These are phyloP conservation scores for Boletellus ananas DNA, from an alignment of 768 basidiomycete genomes.

Conservation along the genomic window DNA sequence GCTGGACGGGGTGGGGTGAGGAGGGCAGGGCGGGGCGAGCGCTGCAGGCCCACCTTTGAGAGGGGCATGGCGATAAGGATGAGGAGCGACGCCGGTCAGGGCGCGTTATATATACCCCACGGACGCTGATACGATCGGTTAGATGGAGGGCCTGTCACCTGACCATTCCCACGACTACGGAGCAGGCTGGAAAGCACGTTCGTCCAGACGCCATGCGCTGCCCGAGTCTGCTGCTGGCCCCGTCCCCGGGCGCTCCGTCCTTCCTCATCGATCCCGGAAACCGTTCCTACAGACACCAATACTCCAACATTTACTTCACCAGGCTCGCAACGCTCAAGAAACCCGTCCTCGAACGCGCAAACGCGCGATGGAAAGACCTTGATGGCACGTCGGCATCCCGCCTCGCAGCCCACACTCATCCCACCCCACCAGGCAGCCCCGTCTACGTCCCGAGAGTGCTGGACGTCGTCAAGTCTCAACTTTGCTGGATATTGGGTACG, in stretches of 20 bases:
- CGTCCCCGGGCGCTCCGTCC: conserved; percentile 31
- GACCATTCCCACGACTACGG: no score
- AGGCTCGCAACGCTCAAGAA: conserved; percentile 48
- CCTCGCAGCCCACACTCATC: conserved; percentile 4
- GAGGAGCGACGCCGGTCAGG: conserved; percentile 4
- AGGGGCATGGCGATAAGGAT: conserved; percentile 45
- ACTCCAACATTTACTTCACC: conserved; percentile 70
- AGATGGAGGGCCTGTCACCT: no score
- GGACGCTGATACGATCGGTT: background rate
- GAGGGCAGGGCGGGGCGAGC: background rate
- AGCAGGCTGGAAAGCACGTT: no score
- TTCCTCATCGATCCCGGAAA: conserved; percentile 43
- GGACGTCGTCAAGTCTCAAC: conserved; percentile 77
- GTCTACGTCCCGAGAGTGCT: conserved; percentile 74
- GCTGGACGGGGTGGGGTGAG: conserved; percentile 35
- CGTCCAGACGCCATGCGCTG: conserved; percentile 11
- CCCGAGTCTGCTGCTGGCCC: conserved; percentile 28
- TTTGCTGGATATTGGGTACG: conserved; percentile 92
- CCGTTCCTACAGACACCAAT: conserved; percentile 62
- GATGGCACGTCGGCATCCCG: conserved; percentile 32
- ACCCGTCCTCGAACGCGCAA: conserved; percentile 48
- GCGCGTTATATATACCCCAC: background rate
- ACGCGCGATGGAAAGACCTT: conserved; percentile 46
- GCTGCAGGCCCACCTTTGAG: conserved; percentile 43
- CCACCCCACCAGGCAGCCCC: conserved; percentile 52